Conservation (phyloP, 345 rosid species). For the Aquilaria malaccensis region DNA sequence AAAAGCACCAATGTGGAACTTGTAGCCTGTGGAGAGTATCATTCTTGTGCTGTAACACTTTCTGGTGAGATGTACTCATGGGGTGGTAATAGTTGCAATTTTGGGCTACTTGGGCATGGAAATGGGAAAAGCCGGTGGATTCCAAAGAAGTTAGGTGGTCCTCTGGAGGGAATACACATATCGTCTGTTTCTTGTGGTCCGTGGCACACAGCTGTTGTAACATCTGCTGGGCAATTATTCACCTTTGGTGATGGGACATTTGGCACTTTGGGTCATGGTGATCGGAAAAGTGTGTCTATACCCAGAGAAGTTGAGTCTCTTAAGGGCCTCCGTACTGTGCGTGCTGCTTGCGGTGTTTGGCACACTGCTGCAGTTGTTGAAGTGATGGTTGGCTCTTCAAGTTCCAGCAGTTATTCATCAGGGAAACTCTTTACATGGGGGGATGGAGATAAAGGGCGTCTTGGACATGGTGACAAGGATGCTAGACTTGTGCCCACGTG, state of each 20-base stretch:
- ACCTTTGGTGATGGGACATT: constrained; percentile 82
- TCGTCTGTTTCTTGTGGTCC: constrained; percentile 76
- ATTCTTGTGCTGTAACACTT: constrained; percentile 70
- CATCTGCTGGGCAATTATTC: constrained; percentile 69
- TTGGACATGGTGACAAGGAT: constrained; percentile 78
- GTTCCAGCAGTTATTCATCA: constrained; percentile 68
- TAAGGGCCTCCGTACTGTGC: constrained; percentile 74
- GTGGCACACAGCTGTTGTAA: constrained; percentile 80
- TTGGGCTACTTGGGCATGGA: constrained; percentile 71
- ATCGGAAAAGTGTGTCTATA: constrained; percentile 40
- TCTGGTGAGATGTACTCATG: constrained; percentile 73
- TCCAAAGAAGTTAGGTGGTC: constrained; percentile 66
- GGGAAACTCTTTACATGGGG: constrained; percentile 86
- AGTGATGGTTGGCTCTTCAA: constrained; percentile 69
- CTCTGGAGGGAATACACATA: constrained; percentile 68
- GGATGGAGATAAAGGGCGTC: constrained; percentile 75
- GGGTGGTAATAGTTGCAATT: constrained; percentile 58
- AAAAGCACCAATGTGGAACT: constrained; percentile 54
- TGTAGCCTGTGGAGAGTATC: constrained; percentile 72
- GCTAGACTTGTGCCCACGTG: constrained; percentile 68
- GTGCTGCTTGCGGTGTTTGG: constrained; percentile 83
- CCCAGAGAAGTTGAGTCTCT: constrained; percentile 80
- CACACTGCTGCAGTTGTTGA: constrained; percentile 84
- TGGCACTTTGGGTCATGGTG: constrained; percentile 77
- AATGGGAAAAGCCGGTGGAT: constrained; percentile 53